phyloP scores from a whole-genome alignment of 2,329 filamentous ascomycete species.

The Colletotrichum tropicale region DNA sequence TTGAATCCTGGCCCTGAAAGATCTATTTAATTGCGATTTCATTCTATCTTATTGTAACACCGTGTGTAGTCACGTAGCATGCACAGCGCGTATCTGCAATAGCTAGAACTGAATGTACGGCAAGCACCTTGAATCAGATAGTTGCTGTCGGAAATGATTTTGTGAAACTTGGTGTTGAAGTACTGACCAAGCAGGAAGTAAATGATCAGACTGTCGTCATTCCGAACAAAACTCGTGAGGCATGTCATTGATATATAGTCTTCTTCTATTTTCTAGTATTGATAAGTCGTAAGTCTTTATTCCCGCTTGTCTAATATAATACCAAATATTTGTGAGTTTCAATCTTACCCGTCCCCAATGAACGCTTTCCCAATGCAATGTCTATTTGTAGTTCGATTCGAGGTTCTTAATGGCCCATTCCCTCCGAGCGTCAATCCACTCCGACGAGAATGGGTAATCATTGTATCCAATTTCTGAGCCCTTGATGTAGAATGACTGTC shows the following conservation, averaged over 20 bases:
- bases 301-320: neutral
- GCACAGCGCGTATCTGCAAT: too few relatives aligned
- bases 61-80: too few relatives aligned
- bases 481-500: constrained; percentile 26
- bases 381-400: neutral
- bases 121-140: neutral
- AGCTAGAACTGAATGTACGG: too few relatives aligned
- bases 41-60: too few relatives aligned
- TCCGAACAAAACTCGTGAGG: neutral
- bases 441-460: neutral
- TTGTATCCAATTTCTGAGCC: constrained; percentile 9
- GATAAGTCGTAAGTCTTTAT: neutral
- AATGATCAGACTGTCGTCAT: neutral
- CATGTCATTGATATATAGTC: neutral
- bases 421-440: constrained; percentile 1
- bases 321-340: neutral
- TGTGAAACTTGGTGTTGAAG: neutral
- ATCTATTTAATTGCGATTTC: too few relatives aligned
- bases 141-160: neutral
- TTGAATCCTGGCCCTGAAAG: too few relatives aligned
- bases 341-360: neutral
- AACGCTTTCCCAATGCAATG: neutral
- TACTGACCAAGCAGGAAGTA: neutral
- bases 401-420: neutral
- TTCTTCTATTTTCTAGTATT: neutral